Conservation (phyloP, 1,284 basidiomycete species). For the Cutaneotrichosporon sp. region DNA sequence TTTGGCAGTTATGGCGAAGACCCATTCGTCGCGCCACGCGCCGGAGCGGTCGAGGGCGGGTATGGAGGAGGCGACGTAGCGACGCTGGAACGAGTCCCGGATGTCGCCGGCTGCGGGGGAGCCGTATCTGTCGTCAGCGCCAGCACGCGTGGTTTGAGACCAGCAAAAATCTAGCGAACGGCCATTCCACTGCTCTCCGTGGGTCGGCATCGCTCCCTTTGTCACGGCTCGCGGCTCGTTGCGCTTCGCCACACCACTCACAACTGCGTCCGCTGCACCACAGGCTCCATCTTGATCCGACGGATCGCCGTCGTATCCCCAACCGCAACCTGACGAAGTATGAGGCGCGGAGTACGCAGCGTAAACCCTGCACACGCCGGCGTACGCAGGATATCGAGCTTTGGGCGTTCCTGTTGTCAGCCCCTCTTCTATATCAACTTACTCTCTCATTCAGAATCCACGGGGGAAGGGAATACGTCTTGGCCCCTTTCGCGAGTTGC, state of each 20-base stretch:
- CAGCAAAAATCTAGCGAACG: too few relatives aligned
- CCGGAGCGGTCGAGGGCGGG: conserved; percentile 15
- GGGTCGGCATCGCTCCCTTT: too few relatives aligned
- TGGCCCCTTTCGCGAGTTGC: conserved; percentile 24
- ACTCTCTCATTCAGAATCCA: conserved; percentile 34
- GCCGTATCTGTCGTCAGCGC: conserved; percentile 33
- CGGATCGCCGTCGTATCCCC: conserved; percentile 41
- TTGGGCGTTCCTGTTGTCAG: conserved; percentile 22
- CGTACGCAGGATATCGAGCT: conserved; percentile 33
- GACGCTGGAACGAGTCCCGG: conserved; percentile 39
- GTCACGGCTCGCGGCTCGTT: not conserved
- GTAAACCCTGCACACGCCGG: conserved; percentile 35
- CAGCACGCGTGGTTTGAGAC: too few relatives aligned
- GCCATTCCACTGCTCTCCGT: too few relatives aligned
- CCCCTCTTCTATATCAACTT: conserved; percentile 9
- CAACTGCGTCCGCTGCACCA: conserved; percentile 50
- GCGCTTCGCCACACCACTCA: conserved; percentile 21
- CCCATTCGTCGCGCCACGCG: conserved; percentile 36
- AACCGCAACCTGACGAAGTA: conserved; percentile 36
- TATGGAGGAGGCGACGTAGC: conserved; percentile 33
- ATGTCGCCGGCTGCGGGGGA: conserved; percentile 34
- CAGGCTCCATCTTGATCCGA: conserved; percentile 49
- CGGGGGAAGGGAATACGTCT: conserved; percentile 24
- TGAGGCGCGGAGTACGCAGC: conserved; percentile 38
- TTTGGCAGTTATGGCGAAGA: conserved; percentile 48